Evolutionary conservation across 495 filamentous ascomycete genomes (phyloP).

Genomic region (Amphirosellinia nigrospora): DNA sequence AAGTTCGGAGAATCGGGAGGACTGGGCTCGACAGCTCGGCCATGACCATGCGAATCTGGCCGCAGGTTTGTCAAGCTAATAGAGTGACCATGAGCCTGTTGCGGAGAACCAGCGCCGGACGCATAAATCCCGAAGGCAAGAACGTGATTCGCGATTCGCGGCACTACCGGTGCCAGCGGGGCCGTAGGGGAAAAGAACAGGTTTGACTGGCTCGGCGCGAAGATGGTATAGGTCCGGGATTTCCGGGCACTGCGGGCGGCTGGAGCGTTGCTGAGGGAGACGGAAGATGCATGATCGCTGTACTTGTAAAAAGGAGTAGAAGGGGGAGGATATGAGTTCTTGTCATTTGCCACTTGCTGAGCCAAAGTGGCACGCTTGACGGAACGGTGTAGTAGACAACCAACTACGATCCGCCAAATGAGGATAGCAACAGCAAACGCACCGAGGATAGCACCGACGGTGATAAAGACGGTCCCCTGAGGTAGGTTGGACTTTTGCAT

Average conservation of each 20-base stretch:
- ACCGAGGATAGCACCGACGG: constrained; percentile 85
- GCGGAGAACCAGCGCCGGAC: constrained; percentile 58
- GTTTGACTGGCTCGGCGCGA: constrained; percentile 57
- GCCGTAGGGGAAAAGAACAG: constrained; percentile 97
- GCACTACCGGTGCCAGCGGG: constrained; percentile 47
- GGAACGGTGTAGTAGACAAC: constrained; percentile 90
- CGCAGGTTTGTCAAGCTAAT: constrained; percentile 62
- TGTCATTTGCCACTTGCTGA: constrained; percentile 70
- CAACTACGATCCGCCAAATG: constrained; percentile 86
- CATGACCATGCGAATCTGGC: constrained; percentile 58
- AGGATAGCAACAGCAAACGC: constrained; percentile 80
- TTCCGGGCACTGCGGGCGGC: constrained; percentile 42
- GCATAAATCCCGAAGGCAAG: constrained; percentile 94
- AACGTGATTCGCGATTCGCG: constrained; percentile 69
- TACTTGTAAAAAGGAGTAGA: constrained; percentile 63
- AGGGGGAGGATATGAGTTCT: constrained; percentile 58
- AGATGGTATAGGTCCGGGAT: constrained; percentile 51
- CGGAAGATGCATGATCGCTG: constrained; percentile 61
- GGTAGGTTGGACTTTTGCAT: constrained; percentile 93
- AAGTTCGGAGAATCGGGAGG: constrained; percentile 60
- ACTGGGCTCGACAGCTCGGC: constrained; percentile 58
- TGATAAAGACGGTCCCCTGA: constrained; percentile 96
- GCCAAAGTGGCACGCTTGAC: constrained; percentile 79
- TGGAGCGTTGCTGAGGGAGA: constrained; percentile 64
- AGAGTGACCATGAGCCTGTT: constrained; percentile 55